phyloP scores from a whole-genome alignment of 2,329 filamentous ascomycete genomes.

The Colletotrichum falcatum region DNA sequence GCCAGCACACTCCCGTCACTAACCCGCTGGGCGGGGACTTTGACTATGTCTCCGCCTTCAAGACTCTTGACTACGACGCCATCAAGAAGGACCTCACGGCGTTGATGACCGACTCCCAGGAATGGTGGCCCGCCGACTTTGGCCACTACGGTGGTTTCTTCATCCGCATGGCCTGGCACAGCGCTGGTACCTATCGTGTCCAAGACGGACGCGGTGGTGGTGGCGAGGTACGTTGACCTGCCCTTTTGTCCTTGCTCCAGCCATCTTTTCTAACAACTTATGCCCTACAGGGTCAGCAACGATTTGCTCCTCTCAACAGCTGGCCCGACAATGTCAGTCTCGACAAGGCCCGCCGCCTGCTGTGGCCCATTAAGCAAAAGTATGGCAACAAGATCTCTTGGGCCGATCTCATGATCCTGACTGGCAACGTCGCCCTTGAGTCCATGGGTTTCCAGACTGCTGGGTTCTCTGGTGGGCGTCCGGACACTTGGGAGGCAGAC shows the following conservation, averaged over 20 bases:
- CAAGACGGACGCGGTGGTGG: constrained; percentile 80
- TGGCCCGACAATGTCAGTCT: constrained; percentile 84
- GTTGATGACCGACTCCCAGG: constrained; percentile 82
- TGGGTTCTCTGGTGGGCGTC: constrained; percentile 78
- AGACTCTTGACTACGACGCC: constrained; percentile 75
- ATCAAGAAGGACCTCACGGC: constrained; percentile 79
- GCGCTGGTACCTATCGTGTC: constrained; percentile 81
- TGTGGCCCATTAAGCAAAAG: constrained; percentile 85
- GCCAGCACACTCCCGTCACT: constrained; percentile 73
- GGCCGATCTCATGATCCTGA: constrained; percentile 78
- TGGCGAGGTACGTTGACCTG: constrained; percentile 58
- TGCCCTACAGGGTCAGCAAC: constrained; percentile 70
- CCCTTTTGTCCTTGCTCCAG: neutral
- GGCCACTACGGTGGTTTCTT: constrained; percentile 86
- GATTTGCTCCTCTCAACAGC: constrained; percentile 83
- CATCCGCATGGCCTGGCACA: constrained; percentile 85
- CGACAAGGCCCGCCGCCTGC: constrained; percentile 82
- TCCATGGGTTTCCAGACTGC: constrained; percentile 80
- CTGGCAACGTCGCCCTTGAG: constrained; percentile 82
- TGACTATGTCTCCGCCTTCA: constrained; percentile 79
- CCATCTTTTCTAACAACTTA: neutral
- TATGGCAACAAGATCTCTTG: constrained; percentile 87
- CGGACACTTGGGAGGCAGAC: constrained; percentile 80
- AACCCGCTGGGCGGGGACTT: constrained; percentile 76
- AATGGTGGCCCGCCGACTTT: constrained; percentile 85